Percentiles rank a stretch among this genome's conserved stretches.
Conservation (phyloP, 2,329 filamentous ascomycete genomes). For the Arthrocladium fulminans region DNA sequence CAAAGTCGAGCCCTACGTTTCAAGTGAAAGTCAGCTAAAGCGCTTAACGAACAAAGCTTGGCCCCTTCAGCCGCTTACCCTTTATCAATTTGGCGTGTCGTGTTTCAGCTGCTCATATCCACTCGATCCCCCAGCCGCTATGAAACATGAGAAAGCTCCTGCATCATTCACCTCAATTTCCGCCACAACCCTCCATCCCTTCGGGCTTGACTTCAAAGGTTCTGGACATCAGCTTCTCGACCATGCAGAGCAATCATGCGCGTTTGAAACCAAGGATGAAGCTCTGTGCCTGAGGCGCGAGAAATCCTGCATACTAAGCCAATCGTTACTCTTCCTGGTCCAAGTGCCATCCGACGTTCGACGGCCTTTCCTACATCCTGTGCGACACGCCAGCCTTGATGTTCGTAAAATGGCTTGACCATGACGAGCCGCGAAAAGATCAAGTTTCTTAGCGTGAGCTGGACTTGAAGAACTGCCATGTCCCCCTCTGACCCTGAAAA, state of each 20-base stretch:
- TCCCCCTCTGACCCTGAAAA: background rate
- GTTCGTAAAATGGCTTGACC: too few species aligned
- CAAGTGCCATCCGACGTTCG: background rate
- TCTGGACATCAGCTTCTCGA: slow-evolving; percentile 1
- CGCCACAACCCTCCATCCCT: background rate
- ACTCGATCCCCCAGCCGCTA: slow-evolving; percentile 3
- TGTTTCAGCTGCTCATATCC: slow-evolving; percentile 6
- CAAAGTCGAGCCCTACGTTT: slow-evolving; percentile 3
- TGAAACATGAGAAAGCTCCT: slow-evolving; percentile 9
- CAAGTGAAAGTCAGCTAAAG: background rate
- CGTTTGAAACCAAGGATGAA: slow-evolving; percentile 8
- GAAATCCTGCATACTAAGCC: background rate
- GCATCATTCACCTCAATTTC: slow-evolving; percentile 3
- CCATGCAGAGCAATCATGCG: slow-evolving; percentile 5
- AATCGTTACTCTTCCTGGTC: slow-evolving; percentile 9
- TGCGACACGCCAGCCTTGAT: too few species aligned
- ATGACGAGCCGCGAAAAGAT: background rate
- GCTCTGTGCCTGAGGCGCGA: background rate
- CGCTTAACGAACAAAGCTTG: background rate
- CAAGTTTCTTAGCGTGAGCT: background rate
- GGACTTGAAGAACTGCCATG: slow-evolving; percentile 5
- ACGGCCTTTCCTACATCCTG: background rate
- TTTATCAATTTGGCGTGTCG: background rate
- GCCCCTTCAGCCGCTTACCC: background rate
- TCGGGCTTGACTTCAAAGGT: background rate